Base-by-base conservation (phyloP, 208 protist species). In the Trypanosomatidae sp. region DNA sequence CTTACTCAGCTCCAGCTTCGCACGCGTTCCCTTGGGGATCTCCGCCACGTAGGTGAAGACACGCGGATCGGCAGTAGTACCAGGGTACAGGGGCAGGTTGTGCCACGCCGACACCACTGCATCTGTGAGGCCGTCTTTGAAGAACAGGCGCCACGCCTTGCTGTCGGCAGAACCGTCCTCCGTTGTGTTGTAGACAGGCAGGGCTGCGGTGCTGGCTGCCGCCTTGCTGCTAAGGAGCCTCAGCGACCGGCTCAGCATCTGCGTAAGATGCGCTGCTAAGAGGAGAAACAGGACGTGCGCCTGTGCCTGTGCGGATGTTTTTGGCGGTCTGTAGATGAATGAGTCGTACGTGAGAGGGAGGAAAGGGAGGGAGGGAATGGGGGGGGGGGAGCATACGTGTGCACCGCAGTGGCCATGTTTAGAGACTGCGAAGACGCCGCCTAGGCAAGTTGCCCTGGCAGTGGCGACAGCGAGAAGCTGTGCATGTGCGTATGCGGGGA, bases 1-100 rank as follows among this genome's bases (percentile, higher is more conserved):
- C 66, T 93, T 98, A n/a, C 80, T 47, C 39, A 99, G 79, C 79
- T 99, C 96, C 66, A 98, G 80, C 90, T 99, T 99, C 3, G 93
- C 91, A 25, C 90, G 81, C 15, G 91, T 98, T 17, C 90, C 91
- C 25, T 85, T 84, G 0, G 94, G 94, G 44, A 98, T 98, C 72
- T 98, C 95, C 53, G 81, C 89, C 30, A 97, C 83, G 72, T 86
- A 94, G 19, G 84, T 88, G 52, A 91, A 82, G 60, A 93, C 33
- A 17, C 72, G 72, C 17, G 83, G 68, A 55, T 87, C 84, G 10
- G 62, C 62, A 4, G 41, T 36, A 5, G 70, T 72, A 4, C 33
- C 66, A 12, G 91, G 82, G 28, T 56, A 52, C 25, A 84, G 66
- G 5, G 86, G 81, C 22, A 96, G 77, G 62, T 93, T 79, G 68